phyloP scores from a whole-genome alignment of 306 rosid genomes.

The Trifolium subterraneum region DNA sequence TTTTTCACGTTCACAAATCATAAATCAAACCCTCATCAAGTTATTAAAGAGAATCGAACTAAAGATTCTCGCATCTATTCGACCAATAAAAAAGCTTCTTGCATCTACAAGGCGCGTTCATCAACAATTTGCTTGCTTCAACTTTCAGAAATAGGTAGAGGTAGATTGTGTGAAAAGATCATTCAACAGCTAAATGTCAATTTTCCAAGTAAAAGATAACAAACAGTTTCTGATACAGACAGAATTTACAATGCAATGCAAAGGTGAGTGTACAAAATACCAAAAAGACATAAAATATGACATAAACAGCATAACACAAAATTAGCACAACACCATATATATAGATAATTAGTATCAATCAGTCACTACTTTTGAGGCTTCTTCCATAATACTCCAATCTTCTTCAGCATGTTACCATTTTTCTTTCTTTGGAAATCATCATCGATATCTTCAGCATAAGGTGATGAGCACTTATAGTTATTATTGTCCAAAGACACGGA shows the following conservation, averaged over 20 bases:
- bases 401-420: conserved; percentile 93
- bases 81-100: no score
- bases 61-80: no score
- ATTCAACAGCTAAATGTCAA: background rate
- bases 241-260: conserved; percentile 48
- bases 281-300: conserved; percentile 35
- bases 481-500: conserved; percentile 72
- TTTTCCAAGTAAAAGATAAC: conserved; percentile 11
- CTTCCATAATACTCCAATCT: conserved; percentile 97
- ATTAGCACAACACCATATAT: conserved; percentile 27
- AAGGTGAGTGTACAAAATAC: conserved; percentile 3
- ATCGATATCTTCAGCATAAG: conserved; percentile 67
- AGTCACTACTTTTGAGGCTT: conserved; percentile 76
- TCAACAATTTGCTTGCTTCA: no score
- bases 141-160: no score
- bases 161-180: no score
- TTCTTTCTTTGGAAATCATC: conserved; percentile 89
- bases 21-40: no score
- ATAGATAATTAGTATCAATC: background rate
- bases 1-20: no score
- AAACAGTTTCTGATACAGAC: conserved; percentile 30
- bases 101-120: no score
- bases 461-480: conserved; percentile 69
- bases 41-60: no score
- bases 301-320: conserved; percentile 21